phyloP scores from a whole-genome alignment of 2,329 filamentous ascomycete genomes.

The Dactylellina drechsleri region DNA sequence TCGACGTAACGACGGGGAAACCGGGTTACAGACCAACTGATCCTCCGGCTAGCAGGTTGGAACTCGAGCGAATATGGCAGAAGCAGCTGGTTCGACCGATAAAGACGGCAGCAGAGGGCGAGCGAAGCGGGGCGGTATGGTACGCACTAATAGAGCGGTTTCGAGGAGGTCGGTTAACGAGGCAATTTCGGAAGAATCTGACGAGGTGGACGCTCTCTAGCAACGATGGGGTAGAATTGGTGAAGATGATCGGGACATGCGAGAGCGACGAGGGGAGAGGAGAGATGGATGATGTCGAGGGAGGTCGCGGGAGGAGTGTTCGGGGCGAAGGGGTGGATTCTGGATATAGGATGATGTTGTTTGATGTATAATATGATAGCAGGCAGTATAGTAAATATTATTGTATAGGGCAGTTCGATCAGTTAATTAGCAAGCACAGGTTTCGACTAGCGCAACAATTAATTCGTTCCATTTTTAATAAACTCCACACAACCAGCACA shows the following conservation, averaged over 20 bases:
- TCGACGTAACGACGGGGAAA: slow-evolving; percentile 19
- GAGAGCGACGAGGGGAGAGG: slow-evolving; percentile 14
- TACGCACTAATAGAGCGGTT: slow-evolving; percentile 24
- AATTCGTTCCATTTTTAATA: background rate
- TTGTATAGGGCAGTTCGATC: slow-evolving; percentile 34
- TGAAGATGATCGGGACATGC: slow-evolving; percentile 13
- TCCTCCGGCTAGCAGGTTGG: slow-evolving; percentile 22
- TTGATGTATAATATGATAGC: background rate
- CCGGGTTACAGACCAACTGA: slow-evolving; percentile 16
- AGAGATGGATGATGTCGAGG: slow-evolving; percentile 12
- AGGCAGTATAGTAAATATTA: slow-evolving; percentile 20
- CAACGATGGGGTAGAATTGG: slow-evolving; percentile 20
- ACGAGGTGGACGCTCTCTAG: slow-evolving; percentile 14
- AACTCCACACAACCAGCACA: slow-evolving; percentile 26
- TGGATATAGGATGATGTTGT: slow-evolving; percentile 5
- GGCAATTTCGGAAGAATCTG: slow-evolving; percentile 55
- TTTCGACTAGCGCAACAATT: slow-evolving; percentile 40
- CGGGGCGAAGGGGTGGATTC: slow-evolving; percentile 43
- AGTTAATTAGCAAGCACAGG: slow-evolving; percentile 32
- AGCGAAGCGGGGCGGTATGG: slow-evolving; percentile 35
- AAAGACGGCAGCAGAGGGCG: slow-evolving; percentile 18
- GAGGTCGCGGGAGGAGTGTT: slow-evolving; percentile 22
- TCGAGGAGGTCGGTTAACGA: slow-evolving; percentile 46
- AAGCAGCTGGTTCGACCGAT: slow-evolving; percentile 25
- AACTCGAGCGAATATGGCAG: slow-evolving; percentile 29